Conservation (phyloP, 495 filamentous ascomycete genomes). For the Wilcoxina mikolae region DNA sequence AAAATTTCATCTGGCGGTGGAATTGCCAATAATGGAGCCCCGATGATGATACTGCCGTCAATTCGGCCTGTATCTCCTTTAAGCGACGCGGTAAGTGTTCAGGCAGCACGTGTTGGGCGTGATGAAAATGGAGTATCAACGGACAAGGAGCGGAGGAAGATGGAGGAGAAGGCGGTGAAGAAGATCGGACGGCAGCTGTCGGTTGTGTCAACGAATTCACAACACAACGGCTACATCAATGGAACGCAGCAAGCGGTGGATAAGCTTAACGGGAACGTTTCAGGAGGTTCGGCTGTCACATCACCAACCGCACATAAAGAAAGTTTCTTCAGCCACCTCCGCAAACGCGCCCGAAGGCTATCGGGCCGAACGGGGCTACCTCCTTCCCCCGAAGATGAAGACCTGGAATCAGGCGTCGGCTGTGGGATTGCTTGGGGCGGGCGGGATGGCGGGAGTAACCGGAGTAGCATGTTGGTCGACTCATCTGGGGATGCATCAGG, state of each 20-base stretch:
- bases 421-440: conserved; percentile 41
- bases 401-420: conserved; percentile 80
- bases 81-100: conserved; percentile 80
- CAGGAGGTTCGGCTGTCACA: conserved; percentile 35
- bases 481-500: conserved; percentile 14
- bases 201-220: conserved; percentile 80
- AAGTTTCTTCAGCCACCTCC: conserved; percentile 92
- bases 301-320: conserved; percentile 66
- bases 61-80: conserved; percentile 89
- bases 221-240: conserved; percentile 73
- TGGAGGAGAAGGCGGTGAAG: conserved; percentile 61
- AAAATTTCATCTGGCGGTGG: conserved; percentile 21
- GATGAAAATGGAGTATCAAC: conserved; percentile 20
- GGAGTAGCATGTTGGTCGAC: conserved; percentile 73
- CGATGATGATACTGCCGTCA: conserved; percentile 94
- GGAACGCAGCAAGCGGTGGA: conserved; percentile 78
- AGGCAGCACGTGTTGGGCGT: conserved; percentile 40
- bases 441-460: conserved; percentile 60
- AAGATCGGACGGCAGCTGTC: conserved; percentile 96
- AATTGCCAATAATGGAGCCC: conserved; percentile 50
- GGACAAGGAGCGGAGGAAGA: conserved; percentile 33
- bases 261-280: conserved; percentile 65
- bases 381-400: conserved; percentile 57
- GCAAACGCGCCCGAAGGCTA: conserved; percentile 82
- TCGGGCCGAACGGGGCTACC: conserved; percentile 61